Percentiles rank a stretch among this genome's conserved stretches.
These are phyloP conservation scores for Dionaea muscipula DNA, from an alignment of 179 eudicot genomes.

Conservation along the genomic window DNA sequence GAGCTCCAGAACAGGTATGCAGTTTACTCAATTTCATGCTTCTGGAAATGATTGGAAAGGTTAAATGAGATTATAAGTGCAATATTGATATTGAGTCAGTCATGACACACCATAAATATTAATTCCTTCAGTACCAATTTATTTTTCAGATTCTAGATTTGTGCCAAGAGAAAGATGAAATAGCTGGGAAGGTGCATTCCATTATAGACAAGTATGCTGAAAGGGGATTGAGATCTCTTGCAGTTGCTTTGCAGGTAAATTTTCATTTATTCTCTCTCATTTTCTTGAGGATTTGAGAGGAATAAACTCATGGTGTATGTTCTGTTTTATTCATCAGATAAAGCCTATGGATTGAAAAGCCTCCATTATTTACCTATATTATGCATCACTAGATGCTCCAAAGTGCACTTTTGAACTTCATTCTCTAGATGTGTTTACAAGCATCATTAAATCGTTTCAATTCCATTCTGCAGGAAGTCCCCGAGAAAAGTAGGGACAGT, in stretches of 20 bases:
- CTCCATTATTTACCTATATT: no score
- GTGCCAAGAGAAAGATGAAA: slow-evolving; percentile 38
- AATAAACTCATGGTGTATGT: background rate
- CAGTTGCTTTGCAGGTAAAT: slow-evolving; percentile 51
- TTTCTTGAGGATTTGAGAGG: background rate
- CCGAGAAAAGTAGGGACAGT: slow-evolving; percentile 46
- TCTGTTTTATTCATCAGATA: background rate
- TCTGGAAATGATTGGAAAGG: background rate
- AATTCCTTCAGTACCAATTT: background rate
- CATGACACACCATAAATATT: background rate
- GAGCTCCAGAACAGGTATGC: slow-evolving; percentile 70
- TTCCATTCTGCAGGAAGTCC: slow-evolving; percentile 33
- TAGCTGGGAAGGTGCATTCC: slow-evolving; percentile 37
- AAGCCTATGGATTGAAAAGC: background rate
- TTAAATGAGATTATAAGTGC: background rate
- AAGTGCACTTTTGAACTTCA: no score
- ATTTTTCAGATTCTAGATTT: slow-evolving; percentile 34
- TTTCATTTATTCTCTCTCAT: background rate
- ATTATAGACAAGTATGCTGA: slow-evolving; percentile 67
- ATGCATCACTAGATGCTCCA: no score
- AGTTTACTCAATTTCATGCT: background rate
- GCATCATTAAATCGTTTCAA: background rate
- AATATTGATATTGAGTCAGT: background rate
- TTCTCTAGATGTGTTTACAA: no score
- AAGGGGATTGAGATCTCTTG: slow-evolving; percentile 62